phyloP scores from a whole-genome alignment of 306 rosid genomes.

The Vigna reflexopilosa region DNA sequence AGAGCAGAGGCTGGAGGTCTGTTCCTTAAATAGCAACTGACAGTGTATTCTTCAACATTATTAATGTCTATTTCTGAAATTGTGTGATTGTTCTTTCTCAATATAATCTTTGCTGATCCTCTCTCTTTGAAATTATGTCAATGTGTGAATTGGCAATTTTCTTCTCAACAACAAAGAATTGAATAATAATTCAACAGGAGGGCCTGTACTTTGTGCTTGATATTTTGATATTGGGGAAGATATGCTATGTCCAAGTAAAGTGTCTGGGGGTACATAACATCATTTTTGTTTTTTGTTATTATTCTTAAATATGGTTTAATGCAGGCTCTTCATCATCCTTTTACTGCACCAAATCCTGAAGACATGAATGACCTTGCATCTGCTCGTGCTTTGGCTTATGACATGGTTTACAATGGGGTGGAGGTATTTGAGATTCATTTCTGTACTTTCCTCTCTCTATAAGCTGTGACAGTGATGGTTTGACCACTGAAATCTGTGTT shows the following conservation, averaged over 20 bases:
- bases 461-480: constrained; percentile 37
- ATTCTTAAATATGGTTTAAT: constrained; percentile 14
- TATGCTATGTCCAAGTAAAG: constrained; percentile 1
- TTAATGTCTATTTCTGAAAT: constrained; percentile 8
- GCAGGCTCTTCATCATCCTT: constrained; percentile 98
- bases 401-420: constrained; percentile 97
- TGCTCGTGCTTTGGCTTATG: constrained; percentile 98
- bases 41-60: constrained; percentile 18
- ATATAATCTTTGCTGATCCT: neutral
- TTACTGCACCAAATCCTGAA: constrained; percentile 97
- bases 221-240: neutral
- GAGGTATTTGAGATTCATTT: constrained; percentile 63
- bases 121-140: constrained; percentile 12
- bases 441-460: constrained; percentile 22
- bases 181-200: neutral
- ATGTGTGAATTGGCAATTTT: constrained; percentile 18
- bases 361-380: constrained; percentile 85
- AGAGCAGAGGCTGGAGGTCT: constrained; percentile 93
- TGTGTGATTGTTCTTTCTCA: constrained; percentile 1
- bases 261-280: constrained; percentile 15
- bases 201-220: constrained; percentile 8
- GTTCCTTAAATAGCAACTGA: constrained; percentile 41
- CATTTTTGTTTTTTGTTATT: constrained; percentile 28
- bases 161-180: neutral
- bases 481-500: neutral